Percentiles rank a stretch among this genome's conserved stretches.
Evolutionary conservation across 2,329 filamentous ascomycete genomes (phyloP).

Genomic region (Botrytis tulipae): DNA sequence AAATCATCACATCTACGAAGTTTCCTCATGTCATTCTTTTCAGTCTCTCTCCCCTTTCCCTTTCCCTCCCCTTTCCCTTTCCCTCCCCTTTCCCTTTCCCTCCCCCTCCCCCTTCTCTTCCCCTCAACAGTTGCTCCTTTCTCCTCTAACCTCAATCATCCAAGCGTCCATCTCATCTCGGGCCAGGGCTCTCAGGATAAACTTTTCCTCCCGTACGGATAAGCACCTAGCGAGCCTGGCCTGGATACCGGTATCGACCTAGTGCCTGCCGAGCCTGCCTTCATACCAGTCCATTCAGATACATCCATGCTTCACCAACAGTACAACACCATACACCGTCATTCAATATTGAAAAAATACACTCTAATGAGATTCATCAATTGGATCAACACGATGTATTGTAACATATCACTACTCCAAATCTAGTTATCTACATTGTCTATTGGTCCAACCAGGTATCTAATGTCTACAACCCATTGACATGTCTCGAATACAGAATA

Average conservation of each 20-base stretch:
- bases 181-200: neutral
- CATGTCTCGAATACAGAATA: neutral
- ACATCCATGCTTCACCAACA: neutral
- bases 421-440: neutral
- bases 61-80: neutral
- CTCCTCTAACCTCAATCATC: neutral
- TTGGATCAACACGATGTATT: neutral
- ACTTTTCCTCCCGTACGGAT: neutral
- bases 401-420: neutral
- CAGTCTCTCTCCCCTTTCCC: neutral
- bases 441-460: neutral
- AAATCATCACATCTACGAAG: neutral
- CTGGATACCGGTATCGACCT: neutral
- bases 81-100: neutral
- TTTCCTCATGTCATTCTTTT: neutral
- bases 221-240: neutral
- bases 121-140: neutral
- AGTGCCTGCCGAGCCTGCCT: neutral
- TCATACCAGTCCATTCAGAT: neutral
- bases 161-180: neutral
- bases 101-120: neutral
- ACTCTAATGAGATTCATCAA: neutral
- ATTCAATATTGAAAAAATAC: neutral
- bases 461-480: neutral
- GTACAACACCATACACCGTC: neutral